Base-by-base conservation (phyloP, 2,329 filamentous ascomycete genomes). In the Chaetoscypha palmicola region DNA sequence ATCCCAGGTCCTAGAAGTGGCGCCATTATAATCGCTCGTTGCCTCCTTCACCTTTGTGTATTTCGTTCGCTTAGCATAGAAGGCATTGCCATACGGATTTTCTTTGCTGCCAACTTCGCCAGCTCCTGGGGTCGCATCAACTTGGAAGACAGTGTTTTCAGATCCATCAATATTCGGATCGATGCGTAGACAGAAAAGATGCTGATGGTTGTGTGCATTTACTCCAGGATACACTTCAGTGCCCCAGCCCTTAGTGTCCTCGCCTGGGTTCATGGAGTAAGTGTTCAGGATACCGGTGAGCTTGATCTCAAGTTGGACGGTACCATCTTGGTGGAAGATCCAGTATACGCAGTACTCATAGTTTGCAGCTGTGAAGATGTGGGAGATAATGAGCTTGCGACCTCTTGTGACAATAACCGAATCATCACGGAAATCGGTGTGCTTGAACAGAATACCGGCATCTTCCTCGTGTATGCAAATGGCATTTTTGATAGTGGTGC, bases 391-490 rank as follows among this genome's bases (percentile, higher is more conserved):
- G 46, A 96, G 76, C 62, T 92, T 94, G 42, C 88, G 79, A 1
- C 82, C 88, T 20, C 90, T 81, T 0, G 89, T 95, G 3, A 94
- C 86, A 8, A 92, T 87, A 43, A 81, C 78, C 0, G 86, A 91
- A 33, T 92, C 84, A 60, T 96, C 90, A 28, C 90, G 78, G 76
- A 95, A 96, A 66, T 96, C 90, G 12, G 81, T 89, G 67, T 94
- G 87, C 68, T 96, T 96, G 77, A 94, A 95, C 1, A 95, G 71
- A 47, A 96, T 92, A 4, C 90, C 90, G 2, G 79, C 78, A 53
- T 96, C 90, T 67, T 96, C 90, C 64, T 96, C 90, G 66, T 96
- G 90, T 53, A 96, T 90, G 64, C 90, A 96, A 54, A 96, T 84
- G 28, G 90, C 90, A 60, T 95, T 95, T 71, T 94, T 91, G 69